A percentile compares a stretch with the other conserved stretches of the same genome.
These are phyloP conservation scores for Lentinus brumalis DNA, from an alignment of 768 basidiomycete species.

Conservation along the genomic window DNA sequence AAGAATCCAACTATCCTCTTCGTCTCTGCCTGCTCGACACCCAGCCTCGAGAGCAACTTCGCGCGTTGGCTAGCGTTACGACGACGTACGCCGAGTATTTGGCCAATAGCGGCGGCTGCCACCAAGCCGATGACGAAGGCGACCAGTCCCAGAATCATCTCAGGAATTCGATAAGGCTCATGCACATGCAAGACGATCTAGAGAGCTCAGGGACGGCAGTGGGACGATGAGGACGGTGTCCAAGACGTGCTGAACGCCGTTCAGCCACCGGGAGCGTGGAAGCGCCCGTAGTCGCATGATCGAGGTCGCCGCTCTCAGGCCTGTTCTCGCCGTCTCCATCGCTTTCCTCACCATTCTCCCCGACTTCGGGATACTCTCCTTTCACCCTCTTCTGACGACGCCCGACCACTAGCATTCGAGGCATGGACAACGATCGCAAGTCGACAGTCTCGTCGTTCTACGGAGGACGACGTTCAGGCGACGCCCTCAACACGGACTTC, in stretches of 20 bases:
- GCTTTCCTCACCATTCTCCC: constrained; percentile 1
- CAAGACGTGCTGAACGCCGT: too few species aligned
- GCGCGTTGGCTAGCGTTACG: constrained; percentile 7
- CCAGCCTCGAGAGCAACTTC: neutral
- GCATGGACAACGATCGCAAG: constrained; percentile 78
- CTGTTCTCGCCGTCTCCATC: constrained; percentile 7
- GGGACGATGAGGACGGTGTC: too few species aligned
- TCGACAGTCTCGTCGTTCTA: constrained; percentile 83
- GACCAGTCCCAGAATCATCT: constrained; percentile 8
- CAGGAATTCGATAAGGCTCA: too few species aligned
- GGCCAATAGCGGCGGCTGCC: constrained; percentile 4
- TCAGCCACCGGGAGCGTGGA: neutral
- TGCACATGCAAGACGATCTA: too few species aligned
- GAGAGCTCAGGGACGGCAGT: too few species aligned
- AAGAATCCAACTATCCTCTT: constrained; percentile 76
- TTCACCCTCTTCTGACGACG: neutral
- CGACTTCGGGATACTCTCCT: neutral
- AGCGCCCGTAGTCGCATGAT: neutral
- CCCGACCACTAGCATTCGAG: neutral
- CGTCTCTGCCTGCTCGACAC: neutral
- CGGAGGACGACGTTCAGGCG: constrained; percentile 62
- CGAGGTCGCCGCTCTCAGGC: neutral
- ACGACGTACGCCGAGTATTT: constrained; percentile 9
- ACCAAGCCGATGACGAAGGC: neutral
- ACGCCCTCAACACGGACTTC: constrained; percentile 60